These are phyloP conservation scores for Lonicera japonica DNA, from an alignment of 129 eudicot genomes.

Conservation along the genomic window DNA sequence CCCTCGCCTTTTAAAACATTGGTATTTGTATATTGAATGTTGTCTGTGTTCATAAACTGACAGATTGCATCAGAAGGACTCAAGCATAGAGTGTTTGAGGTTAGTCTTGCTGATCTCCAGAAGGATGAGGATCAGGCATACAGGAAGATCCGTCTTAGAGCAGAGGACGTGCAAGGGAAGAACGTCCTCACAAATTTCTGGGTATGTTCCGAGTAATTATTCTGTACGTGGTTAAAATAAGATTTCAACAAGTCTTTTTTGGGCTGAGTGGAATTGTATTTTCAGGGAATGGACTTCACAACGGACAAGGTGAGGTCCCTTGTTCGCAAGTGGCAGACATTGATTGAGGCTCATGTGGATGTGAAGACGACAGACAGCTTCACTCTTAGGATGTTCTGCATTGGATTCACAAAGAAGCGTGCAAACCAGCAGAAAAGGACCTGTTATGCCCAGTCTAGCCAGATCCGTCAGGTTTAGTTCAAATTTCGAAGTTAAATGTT, in stretches of 20 bases:
- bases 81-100: slow-evolving; percentile 55
- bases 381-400: slow-evolving; percentile 38
- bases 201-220: slow-evolving; percentile 20
- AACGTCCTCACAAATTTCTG: slow-evolving; percentile 54
- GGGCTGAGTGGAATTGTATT: neutral
- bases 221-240: neutral
- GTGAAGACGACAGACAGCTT: slow-evolving; percentile 41
- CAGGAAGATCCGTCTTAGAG: slow-evolving; percentile 63
- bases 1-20: too few species aligned
- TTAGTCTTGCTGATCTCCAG: slow-evolving; percentile 55
- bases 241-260: neutral
- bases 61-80: slow-evolving; percentile 66
- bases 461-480: slow-evolving; percentile 29
- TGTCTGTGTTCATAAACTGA: neutral
- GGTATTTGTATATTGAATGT: too few species aligned
- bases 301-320: slow-evolving; percentile 49
- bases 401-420: slow-evolving; percentile 35
- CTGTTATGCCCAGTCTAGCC: slow-evolving; percentile 46
- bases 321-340: slow-evolving; percentile 56
- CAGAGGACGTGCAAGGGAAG: slow-evolving; percentile 62
- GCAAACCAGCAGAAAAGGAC: slow-evolving; percentile 40
- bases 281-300: slow-evolving; percentile 48
- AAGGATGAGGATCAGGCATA: slow-evolving; percentile 48
- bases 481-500: neutral
- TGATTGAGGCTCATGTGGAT: slow-evolving; percentile 54